Conservation (phyloP, 805 yeast species). For the Teunomyces atbi region DNA sequence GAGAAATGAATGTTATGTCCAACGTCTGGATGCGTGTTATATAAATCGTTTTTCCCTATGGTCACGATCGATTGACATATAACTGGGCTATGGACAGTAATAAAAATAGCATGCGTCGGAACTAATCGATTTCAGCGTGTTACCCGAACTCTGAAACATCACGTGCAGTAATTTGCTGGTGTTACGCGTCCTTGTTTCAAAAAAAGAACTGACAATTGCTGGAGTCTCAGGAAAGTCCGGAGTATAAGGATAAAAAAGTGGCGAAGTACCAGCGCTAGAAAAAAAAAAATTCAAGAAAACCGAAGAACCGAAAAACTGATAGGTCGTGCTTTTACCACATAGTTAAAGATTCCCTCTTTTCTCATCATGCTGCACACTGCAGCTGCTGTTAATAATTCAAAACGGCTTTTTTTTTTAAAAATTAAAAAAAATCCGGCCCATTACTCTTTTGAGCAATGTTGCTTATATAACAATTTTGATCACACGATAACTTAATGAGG, state of each 20-base stretch:
- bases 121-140: not conserved
- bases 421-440: not conserved
- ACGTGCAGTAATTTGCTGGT: not conserved
- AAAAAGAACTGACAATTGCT: not conserved
- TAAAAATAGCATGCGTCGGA: not conserved
- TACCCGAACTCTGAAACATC: not conserved
- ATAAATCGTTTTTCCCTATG: not conserved
- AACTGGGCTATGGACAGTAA: not conserved
- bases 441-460: not conserved
- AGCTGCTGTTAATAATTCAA: not conserved
- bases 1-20: not conserved
- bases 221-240: not conserved
- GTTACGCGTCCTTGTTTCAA: not conserved
- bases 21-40: not conserved
- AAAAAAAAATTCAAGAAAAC: not conserved
- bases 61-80: not conserved
- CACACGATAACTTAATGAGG: not conserved
- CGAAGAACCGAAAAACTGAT: not conserved
- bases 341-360: not conserved
- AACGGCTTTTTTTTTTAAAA: not conserved
- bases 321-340: not conserved
- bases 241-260: not conserved
- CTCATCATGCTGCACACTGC: not conserved
- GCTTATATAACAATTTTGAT: not conserved
- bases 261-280: not conserved